Base-by-base conservation (phyloP, 148 eudicot genomes). In the Nepenthes gracilis region DNA sequence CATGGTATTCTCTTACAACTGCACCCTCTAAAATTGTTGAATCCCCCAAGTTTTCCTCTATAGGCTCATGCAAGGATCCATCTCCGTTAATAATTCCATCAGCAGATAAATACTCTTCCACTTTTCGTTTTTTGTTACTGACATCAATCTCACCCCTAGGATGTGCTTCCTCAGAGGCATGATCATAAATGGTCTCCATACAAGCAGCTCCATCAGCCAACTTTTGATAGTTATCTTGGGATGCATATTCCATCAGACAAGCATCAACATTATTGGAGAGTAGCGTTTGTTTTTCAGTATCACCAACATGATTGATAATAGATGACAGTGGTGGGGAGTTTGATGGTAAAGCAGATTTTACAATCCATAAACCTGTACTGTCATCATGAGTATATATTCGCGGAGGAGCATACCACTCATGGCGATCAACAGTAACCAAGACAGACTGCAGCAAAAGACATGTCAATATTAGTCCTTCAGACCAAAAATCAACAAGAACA, bases 321-420 rank as follows among this genome's bases (percentile, higher is more conserved):
- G 72, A 59, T 58, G 79, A 78, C 37, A 83, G 65, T 38, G 78
- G 72, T 13, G 88, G 94, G 63, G 85, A 81, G 13, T 75, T 80
- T 45, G 76, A 71, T 32, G 86, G 83, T 69, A 93, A 67, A 58
- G 88, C 92, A 70, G 77, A 79, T 66, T 71, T 78, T 50, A 67
- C 67, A 33, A 47, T 75, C 98, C 96, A 93, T 57, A 84, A 59
- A 59, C 99, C 99, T 54, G 80, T 75, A 65, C 80, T 78, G 66
- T 93, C 99, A 75, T 88, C 77, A 63, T 91, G 95, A 45, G 77
- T 79, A 68, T 88, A 93, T 58, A 82, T 78, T 56, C 70, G 83
- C 58, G 99, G 96, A 56, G 85, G 83, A 32, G 95, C 89, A 78
- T 86, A 88, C 99, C 99, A 93, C 68, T 86, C 98, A 68, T 88